Base-by-base conservation (phyloP, 768 basidiomycete genomes). In the Ramaria sp. region DNA sequence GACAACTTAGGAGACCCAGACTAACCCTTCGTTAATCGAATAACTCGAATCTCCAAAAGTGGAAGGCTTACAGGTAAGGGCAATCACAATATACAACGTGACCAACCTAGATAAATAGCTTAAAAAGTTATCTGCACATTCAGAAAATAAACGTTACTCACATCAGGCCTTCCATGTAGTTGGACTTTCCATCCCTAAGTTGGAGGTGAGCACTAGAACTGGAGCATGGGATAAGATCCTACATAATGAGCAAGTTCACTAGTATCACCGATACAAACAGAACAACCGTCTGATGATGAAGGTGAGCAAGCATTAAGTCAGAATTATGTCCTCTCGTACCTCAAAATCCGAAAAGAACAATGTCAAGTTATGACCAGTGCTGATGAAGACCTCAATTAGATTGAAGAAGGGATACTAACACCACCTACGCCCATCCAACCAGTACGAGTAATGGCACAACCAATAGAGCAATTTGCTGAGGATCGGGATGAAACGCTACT, bases 111-210 rank as follows among this genome's bases (percentile, higher is more conserved):
- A 38, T 39, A 28, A 16, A 24, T 25, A 41, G 56, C 42, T n/a
- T n/a, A n/a, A 18, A 28, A n/a, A 28, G 1, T 9, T 10, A n/a
- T 12, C 13, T 2, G 3, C 18, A 18, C 28, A 25, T 22, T 13
- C 18, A 37, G 13, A 27, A 25, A 48, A 51, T 28, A 20, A 27
- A 42, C 18, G 24, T 22, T 25, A 57, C 64, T 41, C 51, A 69
- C 88, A 93, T 86, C 41, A 90, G 65, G 32, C 93, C 93, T 70
- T 94, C 92, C 83, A 95, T 87, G 64, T 90, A 93, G 63, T 94
- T 93, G 15, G 86, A 84, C 62, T 83, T 85, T 43, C 91, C 91
- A 58, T 89, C 85, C 70, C 82, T 79, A 60, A 45, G n/a, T 24
- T 42, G 34, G 28, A 20, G 36, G 39, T n/a, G 55, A 43, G 34